Conservation (phyloP, 257 asterid genomes). For the Gentiana macrophylla region DNA sequence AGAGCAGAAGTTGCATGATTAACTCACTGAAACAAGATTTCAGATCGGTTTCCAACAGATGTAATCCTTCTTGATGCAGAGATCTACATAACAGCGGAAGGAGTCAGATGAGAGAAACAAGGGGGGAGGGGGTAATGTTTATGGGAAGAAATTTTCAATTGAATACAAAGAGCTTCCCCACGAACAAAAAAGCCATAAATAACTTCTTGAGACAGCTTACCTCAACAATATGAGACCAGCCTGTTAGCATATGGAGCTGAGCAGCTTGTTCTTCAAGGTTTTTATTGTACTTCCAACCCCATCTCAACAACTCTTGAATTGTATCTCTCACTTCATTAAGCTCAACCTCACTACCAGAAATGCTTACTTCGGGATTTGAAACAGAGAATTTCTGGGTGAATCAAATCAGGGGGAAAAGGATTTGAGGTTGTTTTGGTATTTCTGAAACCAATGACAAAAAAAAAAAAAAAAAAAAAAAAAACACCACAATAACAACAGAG, state of each 20-base stretch:
- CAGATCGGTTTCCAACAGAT: constrained; percentile 58
- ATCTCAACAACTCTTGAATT: constrained; percentile 66
- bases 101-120: constrained; percentile 13
- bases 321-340: constrained; percentile 73
- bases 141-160: background rate
- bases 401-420: constrained; percentile 4
- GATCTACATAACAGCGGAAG: constrained; percentile 33
- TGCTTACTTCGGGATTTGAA: constrained; percentile 48
- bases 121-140: constrained; percentile 4
- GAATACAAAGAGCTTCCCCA: background rate
- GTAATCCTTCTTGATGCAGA: constrained; percentile 78
- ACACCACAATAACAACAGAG: background rate
- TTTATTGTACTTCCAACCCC: constrained; percentile 96
- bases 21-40: constrained; percentile 73
- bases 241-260: constrained; percentile 86
- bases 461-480: constrained; percentile 1
- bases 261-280: constrained; percentile 98
- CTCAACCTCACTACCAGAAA: constrained; percentile 62
- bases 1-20: constrained; percentile 7
- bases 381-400: constrained; percentile 47
- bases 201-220: constrained; percentile 18
- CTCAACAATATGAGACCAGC: constrained; percentile 99
- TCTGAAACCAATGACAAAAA: background rate
- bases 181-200: constrained; percentile 1
- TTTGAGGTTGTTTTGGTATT: background rate